Percentiles rank a stretch among this genome's conserved stretches.
phyloP scores from a whole-genome alignment of 2,329 filamentous ascomycete species.

The Simplicillium sp. region DNA sequence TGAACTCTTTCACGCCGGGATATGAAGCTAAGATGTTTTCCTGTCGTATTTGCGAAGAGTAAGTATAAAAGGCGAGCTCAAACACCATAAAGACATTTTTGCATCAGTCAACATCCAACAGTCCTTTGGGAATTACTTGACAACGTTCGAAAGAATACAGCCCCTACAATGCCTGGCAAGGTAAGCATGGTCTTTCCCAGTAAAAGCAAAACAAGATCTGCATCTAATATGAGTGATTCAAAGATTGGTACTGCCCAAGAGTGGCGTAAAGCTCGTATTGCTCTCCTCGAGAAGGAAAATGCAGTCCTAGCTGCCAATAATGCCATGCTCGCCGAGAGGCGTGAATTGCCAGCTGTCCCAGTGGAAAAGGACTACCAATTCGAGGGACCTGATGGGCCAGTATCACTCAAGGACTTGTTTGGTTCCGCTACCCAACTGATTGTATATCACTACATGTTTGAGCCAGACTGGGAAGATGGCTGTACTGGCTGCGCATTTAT shows the following conservation, averaged over 20 bases:
- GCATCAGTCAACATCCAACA: too few species aligned
- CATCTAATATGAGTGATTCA: too few species aligned
- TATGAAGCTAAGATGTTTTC: too few species aligned
- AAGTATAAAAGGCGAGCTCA: too few species aligned
- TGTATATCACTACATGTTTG: conserved; percentile 30
- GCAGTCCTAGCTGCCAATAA: conserved; percentile 10
- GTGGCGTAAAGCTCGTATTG: conserved; percentile 15
- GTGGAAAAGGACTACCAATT: conserved; percentile 20
- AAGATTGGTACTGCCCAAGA: conserved; percentile 13
- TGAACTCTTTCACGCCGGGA: too few species aligned
- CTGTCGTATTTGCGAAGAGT: too few species aligned
- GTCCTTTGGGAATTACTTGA: too few species aligned
- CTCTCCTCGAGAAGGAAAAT: conserved; percentile 16
- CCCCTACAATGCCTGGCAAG: too few species aligned
- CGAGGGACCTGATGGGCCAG: conserved; percentile 14
- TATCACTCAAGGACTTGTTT: conserved; percentile 14
- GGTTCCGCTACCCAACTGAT: conserved; percentile 16
- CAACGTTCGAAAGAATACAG: too few species aligned
- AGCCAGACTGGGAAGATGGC: conserved; percentile 14
- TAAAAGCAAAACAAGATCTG: too few species aligned
- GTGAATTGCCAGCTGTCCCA: conserved; percentile 21
- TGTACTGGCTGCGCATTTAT: conserved; percentile 23
- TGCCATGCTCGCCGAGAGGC: conserved; percentile 14
- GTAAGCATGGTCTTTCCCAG: too few species aligned
- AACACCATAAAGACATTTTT: too few species aligned